Base-by-base conservation (phyloP, 1,284 basidiomycete genomes). In the Ceratobasidium sp. region DNA sequence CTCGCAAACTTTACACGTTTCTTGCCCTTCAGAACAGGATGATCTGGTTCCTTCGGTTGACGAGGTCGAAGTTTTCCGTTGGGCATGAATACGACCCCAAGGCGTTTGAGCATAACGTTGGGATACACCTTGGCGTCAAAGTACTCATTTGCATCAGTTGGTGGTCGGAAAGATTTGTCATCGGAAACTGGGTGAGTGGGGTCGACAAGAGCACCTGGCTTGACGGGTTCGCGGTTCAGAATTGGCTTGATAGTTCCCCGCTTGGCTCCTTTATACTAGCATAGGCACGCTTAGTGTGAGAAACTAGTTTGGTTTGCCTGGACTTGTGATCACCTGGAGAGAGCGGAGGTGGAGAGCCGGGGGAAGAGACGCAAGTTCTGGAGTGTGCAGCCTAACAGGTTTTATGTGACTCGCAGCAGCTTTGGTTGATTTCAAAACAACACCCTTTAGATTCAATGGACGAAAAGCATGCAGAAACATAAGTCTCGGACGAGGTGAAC, bases 221-320 rank as follows among this genome's bases (percentile, higher is more conserved):
- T 39, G 29, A 68, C 49, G 6, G 34, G 65, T 22, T 54, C n/a
- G 22, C 43, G 27, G 51, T 68, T 56, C n/a, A 68, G 27, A 16
- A 68, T 68, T 31, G 65, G 65, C n/a, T 22, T 39, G 19, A 68
- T 68, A 31, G 65, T 68, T 29, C 65, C 65, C 49, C 65, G 11
- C 27, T 68, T 68, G 22, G 65, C 65, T 6, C 51, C n/a, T 31
- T 53, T 29, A 2, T 31, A 29, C 65, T 68, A 39, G 37, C 37
- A 11, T 9, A 8, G 37, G 11, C 11, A 9, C 37, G 1, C 8
- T 34, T 34, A 34, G 34, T 4, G 16, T 22, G 4, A 43, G 37
- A 43, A 22, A 29, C 29, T 41, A 41, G 24, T 37, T 34, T 14
- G 41, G 14, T 27, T 27, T 8, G 19, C 11, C 16, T n/a, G 16